phyloP scores from a whole-genome alignment of 2,329 filamentous ascomycete species.

The Gliomastix tumulicola region DNA sequence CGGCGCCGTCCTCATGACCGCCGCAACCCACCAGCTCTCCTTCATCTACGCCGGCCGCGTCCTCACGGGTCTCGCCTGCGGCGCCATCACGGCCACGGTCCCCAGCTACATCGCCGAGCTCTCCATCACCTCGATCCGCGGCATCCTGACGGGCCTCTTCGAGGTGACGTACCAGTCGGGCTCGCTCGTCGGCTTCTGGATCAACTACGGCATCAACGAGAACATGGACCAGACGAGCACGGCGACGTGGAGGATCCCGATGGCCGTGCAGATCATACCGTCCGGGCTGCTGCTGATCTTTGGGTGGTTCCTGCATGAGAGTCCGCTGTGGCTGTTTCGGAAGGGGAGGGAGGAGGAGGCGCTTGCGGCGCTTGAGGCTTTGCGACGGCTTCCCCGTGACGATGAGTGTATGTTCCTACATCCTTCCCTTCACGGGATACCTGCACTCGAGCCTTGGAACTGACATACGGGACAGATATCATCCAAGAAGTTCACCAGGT shows the following conservation, averaged over 20 bases:
- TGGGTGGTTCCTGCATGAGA: conserved; percentile 35
- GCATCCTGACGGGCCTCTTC: conserved; percentile 47
- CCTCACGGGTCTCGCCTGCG: conserved; percentile 49
- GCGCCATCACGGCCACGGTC: conserved; percentile 50
- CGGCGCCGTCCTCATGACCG: conserved; percentile 35
- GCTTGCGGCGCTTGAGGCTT: conserved; percentile 18
- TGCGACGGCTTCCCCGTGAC: conserved; percentile 35
- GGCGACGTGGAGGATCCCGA: conserved; percentile 39
- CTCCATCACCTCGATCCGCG: conserved; percentile 50
- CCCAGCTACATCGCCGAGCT: conserved; percentile 59
- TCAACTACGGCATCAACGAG: conserved; percentile 35
- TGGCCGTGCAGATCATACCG: conserved; percentile 38
- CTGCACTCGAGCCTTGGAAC: background rate
- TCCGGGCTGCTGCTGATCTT: conserved; percentile 33
- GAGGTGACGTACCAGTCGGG: conserved; percentile 48
- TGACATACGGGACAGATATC: conserved; percentile 22
- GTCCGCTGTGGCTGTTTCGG: conserved; percentile 29
- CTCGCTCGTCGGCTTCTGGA: conserved; percentile 43
- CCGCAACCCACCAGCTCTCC: conserved; percentile 28
- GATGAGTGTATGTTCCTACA: conserved; percentile 18
- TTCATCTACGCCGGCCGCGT: conserved; percentile 50
- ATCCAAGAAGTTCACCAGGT: conserved; percentile 42
- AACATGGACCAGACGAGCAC: conserved; percentile 22
- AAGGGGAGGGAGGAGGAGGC: conserved; percentile 23
- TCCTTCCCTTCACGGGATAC: no score